Evolutionary conservation across 306 rosid species (phyloP), one percentile per base, ranked within the genome.

Genomic region (Mimosa pudica): DNA sequence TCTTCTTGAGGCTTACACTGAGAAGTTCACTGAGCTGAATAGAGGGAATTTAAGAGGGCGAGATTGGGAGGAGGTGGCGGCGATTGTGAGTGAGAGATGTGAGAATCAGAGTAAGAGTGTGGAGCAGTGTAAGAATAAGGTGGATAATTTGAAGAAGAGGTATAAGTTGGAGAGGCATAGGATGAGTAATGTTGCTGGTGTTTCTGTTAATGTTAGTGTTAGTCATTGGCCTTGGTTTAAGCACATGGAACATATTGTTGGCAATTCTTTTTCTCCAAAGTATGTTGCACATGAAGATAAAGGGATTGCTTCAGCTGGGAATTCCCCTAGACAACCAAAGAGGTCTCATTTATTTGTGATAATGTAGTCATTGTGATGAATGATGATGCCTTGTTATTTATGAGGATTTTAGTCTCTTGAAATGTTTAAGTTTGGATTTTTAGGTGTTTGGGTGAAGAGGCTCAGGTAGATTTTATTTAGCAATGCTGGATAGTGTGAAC

Each of bases 201-300:
- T 90, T 48, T 87, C 98, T 9, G 73, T 78, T 14, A 93, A 93
- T 80, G 75, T 90, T 48, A 86, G 97, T 9, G 73, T 78, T 14
- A 93, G 94, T 72, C 97, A 91, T 70, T 93, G 99, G 99, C 99
- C 97, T 77, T 95, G 99, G 99, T 95, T 89, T 76, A 91, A 91
- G 87, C 89, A 89, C 71, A 90, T 95, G 97, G 99, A 93, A 84
- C 87, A 84, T 77, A 95, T 95, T 66, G 93, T 95, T 3, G 98
- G 98, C 46, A 93, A 91, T 90, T 93, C 93, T 36, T 67, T 90
- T 32, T 86, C 97, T 11, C 44, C 84, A 0, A 95, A 95, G 87
- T 84, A 84, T 33, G 76, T 42, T 42, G 20, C 69, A 96, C 0
- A 93, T 2, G 98, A 95, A 11, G 98, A 91, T 52, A 89, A 87